These are phyloP conservation scores for Calocybe gangraenosa DNA, from an alignment of 768 basidiomycete species.

Conservation along the genomic window DNA sequence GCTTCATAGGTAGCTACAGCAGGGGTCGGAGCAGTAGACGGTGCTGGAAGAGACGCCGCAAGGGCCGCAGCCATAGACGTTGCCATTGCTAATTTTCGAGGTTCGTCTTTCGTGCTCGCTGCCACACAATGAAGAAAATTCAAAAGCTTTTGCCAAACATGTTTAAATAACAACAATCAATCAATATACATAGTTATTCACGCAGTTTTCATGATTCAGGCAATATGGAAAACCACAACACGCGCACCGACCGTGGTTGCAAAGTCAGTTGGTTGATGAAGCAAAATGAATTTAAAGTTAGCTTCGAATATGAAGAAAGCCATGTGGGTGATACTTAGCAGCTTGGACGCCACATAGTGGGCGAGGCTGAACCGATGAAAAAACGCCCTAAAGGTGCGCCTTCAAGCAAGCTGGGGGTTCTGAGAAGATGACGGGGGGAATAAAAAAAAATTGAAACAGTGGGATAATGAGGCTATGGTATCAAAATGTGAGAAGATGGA, in stretches of 20 bases:
- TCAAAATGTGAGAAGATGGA: constrained; percentile 18
- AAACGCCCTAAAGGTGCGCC: constrained; percentile 5
- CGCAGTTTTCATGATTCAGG: too few species aligned
- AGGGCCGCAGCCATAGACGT: constrained; percentile 92
- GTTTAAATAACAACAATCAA: constrained; percentile 27
- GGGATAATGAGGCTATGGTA: constrained; percentile 26
- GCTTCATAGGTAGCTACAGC: constrained; percentile 73
- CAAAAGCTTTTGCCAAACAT: constrained; percentile 26
- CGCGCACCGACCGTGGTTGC: too few species aligned
- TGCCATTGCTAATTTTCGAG: constrained; percentile 43
- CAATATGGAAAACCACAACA: too few species aligned
- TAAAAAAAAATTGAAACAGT: constrained; percentile 10
- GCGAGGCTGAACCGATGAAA: constrained; percentile 4
- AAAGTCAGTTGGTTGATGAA: too few species aligned
- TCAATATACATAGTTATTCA: too few species aligned
- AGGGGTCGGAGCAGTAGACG: constrained; percentile 55
- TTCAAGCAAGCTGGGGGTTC: constrained; percentile 11
- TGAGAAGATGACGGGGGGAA: constrained; percentile 14
- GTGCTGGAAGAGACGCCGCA: constrained; percentile 76
- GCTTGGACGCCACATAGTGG: constrained; percentile 8
- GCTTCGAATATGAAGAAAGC: not conserved
- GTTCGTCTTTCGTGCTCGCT: not conserved
- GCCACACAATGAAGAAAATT: constrained; percentile 17
- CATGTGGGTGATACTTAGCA: constrained; percentile 22
- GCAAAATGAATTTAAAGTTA: too few species aligned